A percentile compares a stretch with the other conserved stretches of the same genome.
Conservation (phyloP, 495 filamentous ascomycete species). For the Hypoxylon cercidicola region DNA sequence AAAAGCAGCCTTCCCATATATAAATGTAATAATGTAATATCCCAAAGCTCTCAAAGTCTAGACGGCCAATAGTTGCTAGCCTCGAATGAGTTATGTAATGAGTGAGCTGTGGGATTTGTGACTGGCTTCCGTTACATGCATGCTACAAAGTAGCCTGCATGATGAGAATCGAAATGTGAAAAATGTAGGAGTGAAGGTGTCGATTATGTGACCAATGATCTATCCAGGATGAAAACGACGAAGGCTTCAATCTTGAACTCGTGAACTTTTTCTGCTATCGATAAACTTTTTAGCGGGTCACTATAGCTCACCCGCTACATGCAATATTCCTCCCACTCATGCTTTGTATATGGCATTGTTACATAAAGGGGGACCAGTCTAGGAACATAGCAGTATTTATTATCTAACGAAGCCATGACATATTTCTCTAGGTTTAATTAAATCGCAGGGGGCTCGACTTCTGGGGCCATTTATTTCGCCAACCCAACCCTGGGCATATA, state of each 20-base stretch:
- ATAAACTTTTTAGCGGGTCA: slow-evolving; percentile 38
- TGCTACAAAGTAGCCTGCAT: background rate
- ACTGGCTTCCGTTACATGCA: background rate
- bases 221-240: slow-evolving; percentile 2
- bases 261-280: slow-evolving; percentile 36
- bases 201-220: background rate
- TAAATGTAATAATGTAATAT: background rate
- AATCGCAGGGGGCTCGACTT: slow-evolving; percentile 19
- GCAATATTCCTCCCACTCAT: background rate
- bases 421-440: slow-evolving; percentile 36
- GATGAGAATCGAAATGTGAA: background rate
- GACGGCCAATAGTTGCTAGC: background rate
- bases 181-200: slow-evolving; percentile 1
- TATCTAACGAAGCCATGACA: slow-evolving; percentile 24
- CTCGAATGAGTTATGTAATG: background rate
- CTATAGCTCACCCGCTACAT: background rate
- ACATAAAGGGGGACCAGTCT: background rate
- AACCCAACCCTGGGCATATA: slow-evolving; percentile 25
- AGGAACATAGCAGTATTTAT: background rate
- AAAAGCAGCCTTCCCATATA: background rate
- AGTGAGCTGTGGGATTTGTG: background rate
- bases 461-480: slow-evolving; percentile 12
- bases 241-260: slow-evolving; percentile 9
- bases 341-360: background rate
- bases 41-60: background rate